phyloP scores from a whole-genome alignment of 2,329 filamentous ascomycete species.

The Meredithiella fracta region DNA sequence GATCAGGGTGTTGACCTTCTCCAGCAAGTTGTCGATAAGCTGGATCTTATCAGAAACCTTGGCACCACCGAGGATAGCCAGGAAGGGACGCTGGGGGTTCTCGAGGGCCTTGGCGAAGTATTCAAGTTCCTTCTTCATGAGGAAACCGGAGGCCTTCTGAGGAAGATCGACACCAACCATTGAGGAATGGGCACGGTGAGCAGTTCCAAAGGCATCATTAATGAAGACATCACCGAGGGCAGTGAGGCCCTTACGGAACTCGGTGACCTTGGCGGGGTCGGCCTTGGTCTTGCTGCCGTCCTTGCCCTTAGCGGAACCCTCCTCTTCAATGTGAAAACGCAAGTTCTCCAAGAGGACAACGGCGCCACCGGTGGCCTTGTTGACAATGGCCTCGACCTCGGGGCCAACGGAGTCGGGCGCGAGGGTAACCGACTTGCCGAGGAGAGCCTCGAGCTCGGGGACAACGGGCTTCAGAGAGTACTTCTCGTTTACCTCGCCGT shows the following conservation, averaged over 20 bases:
- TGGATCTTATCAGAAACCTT: conserved; percentile 99
- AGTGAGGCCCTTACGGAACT: conserved; percentile 91
- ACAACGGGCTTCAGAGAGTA: conserved; percentile 91
- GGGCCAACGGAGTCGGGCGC: conserved; percentile 79
- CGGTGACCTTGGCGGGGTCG: conserved; percentile 77
- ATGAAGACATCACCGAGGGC: conserved; percentile 89
- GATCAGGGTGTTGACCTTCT: conserved; percentile 93
- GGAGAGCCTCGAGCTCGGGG: conserved; percentile 76
- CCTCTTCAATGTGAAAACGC: conserved; percentile 95
- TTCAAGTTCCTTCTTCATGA: conserved; percentile 99
- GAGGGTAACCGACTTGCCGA: conserved; percentile 72
- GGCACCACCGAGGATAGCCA: conserved; percentile 92
- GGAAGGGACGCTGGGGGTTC: conserved; percentile 83
- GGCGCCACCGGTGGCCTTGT: conserved; percentile 62
- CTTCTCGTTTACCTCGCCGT: conserved; percentile 78
- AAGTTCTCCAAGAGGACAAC: conserved; percentile 92
- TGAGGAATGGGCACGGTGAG: conserved; percentile 95
- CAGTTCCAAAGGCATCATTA: conserved; percentile 93
- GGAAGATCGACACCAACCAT: conserved; percentile 96
- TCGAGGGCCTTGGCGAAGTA: conserved; percentile 98
- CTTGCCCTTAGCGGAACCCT: conserved; percentile 85
- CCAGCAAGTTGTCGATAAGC: conserved; percentile 95
- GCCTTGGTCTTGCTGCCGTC: conserved; percentile 97
- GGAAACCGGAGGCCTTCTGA: conserved; percentile 93
- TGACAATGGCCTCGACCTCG: conserved; percentile 79